Percentiles rank a stretch among this genome's conserved stretches.
Conservation (phyloP, 768 basidiomycete species). For the Dioszegia hungarica region DNA sequence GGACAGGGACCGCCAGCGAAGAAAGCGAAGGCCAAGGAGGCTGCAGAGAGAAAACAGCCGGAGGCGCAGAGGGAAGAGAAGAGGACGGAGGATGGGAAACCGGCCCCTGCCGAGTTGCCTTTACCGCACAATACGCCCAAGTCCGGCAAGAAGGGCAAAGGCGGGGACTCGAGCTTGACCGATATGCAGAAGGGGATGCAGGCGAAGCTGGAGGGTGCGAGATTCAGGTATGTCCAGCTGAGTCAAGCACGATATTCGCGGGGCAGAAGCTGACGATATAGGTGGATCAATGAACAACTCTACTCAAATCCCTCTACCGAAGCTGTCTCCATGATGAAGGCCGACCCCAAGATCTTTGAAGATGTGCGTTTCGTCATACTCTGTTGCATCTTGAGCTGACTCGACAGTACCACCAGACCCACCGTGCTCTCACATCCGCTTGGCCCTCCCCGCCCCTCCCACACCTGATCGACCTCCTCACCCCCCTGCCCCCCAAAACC, state of each 20-base stretch:
- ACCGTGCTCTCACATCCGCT: conserved; percentile 79
- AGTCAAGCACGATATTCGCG: not conserved
- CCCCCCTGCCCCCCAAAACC: conserved; percentile 61
- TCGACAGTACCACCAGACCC: conserved; percentile 81
- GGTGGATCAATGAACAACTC: conserved; percentile 85
- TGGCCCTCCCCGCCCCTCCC: conserved; percentile 96
- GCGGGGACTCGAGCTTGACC: conserved; percentile 54
- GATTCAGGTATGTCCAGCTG: conserved; percentile 61
- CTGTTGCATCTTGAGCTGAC: not conserved
- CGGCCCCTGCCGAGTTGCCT: conserved; percentile 25
- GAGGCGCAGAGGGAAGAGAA: not conserved
- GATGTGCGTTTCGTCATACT: conserved; percentile 59
- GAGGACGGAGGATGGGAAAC: conserved; percentile 4
- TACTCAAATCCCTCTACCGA: conserved; percentile 78
- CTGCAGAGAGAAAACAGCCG: not conserved
- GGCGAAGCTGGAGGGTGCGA: conserved; percentile 75
- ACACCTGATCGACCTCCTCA: conserved; percentile 65
- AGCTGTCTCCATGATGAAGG: conserved; percentile 74
- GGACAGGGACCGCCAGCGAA: too few relatives aligned
- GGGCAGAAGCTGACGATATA: conserved; percentile 39
- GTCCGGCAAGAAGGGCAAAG: not conserved
- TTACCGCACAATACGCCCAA: conserved; percentile 15
- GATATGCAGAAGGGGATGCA: conserved; percentile 72
- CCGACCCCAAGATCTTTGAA: conserved; percentile 71
- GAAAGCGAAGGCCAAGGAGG: conserved; percentile 8